Conservation (phyloP, 2,329 filamentous ascomycete species). For the Alternaria triticimaculans region DNA sequence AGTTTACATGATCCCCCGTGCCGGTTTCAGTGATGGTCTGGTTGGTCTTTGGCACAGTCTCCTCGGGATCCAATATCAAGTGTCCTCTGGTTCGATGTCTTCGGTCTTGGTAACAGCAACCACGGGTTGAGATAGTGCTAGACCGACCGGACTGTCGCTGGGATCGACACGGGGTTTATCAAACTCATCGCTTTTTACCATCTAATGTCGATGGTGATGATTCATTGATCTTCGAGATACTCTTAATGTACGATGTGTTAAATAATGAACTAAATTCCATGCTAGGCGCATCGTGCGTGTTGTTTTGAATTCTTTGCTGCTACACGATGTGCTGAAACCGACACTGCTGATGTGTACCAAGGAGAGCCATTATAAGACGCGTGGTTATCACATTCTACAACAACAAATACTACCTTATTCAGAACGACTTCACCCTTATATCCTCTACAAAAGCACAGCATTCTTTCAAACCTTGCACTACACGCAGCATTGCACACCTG, state of each 20-base stretch:
- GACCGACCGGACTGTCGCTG: neutral
- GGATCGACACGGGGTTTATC: no score
- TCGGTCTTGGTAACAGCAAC: neutral
- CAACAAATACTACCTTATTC: neutral
- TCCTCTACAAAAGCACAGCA: no score
- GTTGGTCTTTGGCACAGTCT: neutral
- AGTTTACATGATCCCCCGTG: neutral
- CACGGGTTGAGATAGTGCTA: neutral
- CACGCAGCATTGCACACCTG: neutral
- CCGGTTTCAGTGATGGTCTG: neutral
- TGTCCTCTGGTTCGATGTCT: neutral
- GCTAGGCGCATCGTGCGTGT: neutral
- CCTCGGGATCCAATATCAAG: neutral
- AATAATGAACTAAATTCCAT: neutral
- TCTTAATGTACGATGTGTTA: rapidly evolving
- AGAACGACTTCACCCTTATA: no score
- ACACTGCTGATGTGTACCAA: neutral
- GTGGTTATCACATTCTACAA: neutral
- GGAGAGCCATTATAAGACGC: neutral
- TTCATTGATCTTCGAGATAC: neutral
- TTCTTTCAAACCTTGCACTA: neutral
- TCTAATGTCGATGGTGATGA: neutral
- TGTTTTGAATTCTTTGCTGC: neutral
- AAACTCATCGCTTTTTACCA: neutral
- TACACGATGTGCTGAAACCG: neutral